Evolutionary conservation across 2,329 filamentous ascomycete species (phyloP).

Genomic region (Neonectria ditissima): DNA sequence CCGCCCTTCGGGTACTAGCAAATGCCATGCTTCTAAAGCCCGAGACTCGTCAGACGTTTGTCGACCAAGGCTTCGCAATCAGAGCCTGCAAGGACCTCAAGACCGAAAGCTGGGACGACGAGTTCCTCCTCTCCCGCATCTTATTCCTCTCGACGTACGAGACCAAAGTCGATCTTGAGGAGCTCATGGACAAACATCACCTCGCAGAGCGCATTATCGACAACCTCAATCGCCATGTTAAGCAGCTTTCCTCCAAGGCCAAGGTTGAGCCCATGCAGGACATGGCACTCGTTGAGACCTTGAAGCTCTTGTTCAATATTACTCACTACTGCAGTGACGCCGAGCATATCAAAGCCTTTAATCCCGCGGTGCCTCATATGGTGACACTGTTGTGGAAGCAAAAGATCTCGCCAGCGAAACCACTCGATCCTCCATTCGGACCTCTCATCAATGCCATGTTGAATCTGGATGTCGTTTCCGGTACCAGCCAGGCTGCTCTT

Average conservation of each 20-base stretch:
- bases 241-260: conserved; percentile 50
- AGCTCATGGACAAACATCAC: conserved; percentile 57
- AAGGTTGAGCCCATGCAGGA: conserved; percentile 72
- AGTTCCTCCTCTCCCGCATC: conserved; percentile 75
- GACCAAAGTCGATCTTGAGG: conserved; percentile 62
- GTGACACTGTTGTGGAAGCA: conserved; percentile 74
- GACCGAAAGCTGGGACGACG: conserved; percentile 81
- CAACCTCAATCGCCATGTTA: conserved; percentile 78
- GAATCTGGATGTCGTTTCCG: conserved; percentile 76
- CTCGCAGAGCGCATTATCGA: conserved; percentile 70
- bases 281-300: conserved; percentile 84
- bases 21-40: conserved; percentile 75
- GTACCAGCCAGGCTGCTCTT: conserved; percentile 65
- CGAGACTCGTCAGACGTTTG: conserved; percentile 58
- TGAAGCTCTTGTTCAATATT: conserved; percentile 92
- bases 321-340: conserved; percentile 74
- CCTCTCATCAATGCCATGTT: conserved; percentile 83
- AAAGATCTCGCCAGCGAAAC: conserved; percentile 69
- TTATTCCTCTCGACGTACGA: conserved; percentile 61
- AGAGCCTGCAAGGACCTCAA: conserved; percentile 79
- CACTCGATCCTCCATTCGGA: conserved; percentile 78
- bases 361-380: conserved; percentile 75
- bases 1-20: conserved; percentile 82
- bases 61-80: conserved; percentile 62
- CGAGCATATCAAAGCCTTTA: conserved; percentile 71